phyloP scores from a whole-genome alignment of 75 land plant species.

The Pinus albicaulis region DNA sequence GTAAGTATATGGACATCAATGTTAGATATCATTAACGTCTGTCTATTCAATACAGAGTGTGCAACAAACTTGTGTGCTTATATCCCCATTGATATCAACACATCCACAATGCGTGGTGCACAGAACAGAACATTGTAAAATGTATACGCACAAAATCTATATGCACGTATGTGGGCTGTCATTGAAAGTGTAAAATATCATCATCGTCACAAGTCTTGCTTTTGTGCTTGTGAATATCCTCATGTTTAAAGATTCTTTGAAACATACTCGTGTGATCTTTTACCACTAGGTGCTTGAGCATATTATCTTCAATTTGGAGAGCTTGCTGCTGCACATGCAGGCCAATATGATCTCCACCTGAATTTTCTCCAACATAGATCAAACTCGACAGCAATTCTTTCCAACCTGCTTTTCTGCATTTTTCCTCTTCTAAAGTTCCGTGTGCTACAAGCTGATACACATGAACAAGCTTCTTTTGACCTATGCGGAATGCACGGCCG shows the following conservation, averaged over 20 bases:
- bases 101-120: no score
- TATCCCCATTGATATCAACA: no score
- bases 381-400: conserved; percentile 78
- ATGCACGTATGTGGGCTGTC: no score
- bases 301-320: conserved; percentile 51
- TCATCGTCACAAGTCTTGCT: background rate
- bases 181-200: no score
- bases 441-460: conserved; percentile 69
- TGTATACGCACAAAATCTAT: no score
- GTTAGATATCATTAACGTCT: no score
- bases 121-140: no score
- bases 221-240: conserved; percentile 11
- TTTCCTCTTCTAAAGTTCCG: conserved; percentile 68
- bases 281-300: conserved; percentile 54
- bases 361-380: conserved; percentile 47
- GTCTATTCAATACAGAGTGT: no score
- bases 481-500: conserved; percentile 85
- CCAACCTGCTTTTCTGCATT: conserved; percentile 47
- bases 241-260: conserved; percentile 57
- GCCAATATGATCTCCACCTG: conserved; percentile 25
- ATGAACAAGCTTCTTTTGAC: conserved; percentile 79
- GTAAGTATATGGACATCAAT: no score
- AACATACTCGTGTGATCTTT: conserved; percentile 31
- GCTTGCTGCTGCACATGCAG: conserved; percentile 19
- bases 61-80: no score